These are phyloP conservation scores for Deuterostichococcus epilithicus DNA, from an alignment of 139 green algal genomes.

Conservation along the genomic window DNA sequence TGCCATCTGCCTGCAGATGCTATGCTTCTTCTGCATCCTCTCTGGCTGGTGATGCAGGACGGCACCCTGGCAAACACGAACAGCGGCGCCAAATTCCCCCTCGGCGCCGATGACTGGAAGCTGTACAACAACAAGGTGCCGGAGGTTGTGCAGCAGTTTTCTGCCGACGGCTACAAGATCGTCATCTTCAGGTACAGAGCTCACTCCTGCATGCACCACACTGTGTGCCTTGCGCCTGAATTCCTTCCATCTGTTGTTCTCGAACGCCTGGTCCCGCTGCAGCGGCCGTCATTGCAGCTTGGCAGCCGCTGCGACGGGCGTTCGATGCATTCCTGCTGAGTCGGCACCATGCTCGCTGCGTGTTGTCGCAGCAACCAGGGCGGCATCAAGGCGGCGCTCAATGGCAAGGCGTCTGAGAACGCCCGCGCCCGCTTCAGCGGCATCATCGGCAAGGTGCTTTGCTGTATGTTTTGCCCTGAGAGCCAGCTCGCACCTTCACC, in stretches of 20 bases:
- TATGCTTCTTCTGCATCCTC: neutral
- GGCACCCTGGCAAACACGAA: slow-evolving; percentile 67
- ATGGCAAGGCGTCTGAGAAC: slow-evolving; percentile 51
- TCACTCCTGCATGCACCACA: neutral
- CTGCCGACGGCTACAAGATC: slow-evolving; percentile 56
- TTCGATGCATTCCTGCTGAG: too few relatives aligned
- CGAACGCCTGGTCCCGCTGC: neutral
- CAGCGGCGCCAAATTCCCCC: slow-evolving; percentile 31
- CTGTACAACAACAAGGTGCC: slow-evolving; percentile 52
- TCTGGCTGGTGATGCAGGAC: slow-evolving; percentile 35
- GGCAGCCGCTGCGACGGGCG: neutral
- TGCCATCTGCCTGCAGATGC: neutral
- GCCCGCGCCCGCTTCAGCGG: slow-evolving; percentile 34
- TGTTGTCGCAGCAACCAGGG: slow-evolving; percentile 65
- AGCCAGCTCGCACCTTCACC: neutral
- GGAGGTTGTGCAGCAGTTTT: slow-evolving; percentile 35
- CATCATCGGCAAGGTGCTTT: slow-evolving; percentile 40
- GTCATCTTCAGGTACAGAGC: slow-evolving; percentile 61
- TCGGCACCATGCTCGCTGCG: too few relatives aligned
- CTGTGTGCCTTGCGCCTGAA: neutral
- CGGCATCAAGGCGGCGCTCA: slow-evolving; percentile 52
- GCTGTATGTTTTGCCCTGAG: neutral
- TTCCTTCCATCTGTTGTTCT: neutral
- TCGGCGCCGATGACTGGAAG: slow-evolving; percentile 47
- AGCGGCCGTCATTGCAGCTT: slow-evolving; percentile 1